Conservation (phyloP, 2,329 filamentous ascomycete species). For the Pestalotiopsis sp. region DNA sequence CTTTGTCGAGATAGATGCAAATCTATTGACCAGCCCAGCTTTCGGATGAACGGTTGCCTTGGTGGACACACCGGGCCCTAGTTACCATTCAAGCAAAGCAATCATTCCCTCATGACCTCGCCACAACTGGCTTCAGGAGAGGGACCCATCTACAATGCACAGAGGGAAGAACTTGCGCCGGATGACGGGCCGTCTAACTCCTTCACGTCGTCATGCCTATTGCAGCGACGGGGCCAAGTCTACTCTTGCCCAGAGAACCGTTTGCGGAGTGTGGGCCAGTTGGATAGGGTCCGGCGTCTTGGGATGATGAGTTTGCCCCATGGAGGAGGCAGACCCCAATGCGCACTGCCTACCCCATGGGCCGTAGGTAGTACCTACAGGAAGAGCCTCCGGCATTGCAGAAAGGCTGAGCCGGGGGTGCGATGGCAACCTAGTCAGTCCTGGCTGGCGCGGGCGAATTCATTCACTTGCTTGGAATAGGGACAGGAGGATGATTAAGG, state of each 20-base stretch:
- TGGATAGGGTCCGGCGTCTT: conserved; percentile 1
- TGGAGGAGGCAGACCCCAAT: neutral
- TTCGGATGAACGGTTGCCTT: neutral
- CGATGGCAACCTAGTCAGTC: neutral
- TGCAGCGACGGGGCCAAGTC: neutral
- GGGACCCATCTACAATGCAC: neutral
- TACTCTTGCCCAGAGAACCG: neutral
- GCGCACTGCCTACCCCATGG: neutral
- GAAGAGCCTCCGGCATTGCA: conserved; percentile 7
- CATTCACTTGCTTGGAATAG: neutral
- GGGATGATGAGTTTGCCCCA: conserved; percentile 1
- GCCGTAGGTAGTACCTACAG: neutral
- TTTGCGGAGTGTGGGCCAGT: neutral
- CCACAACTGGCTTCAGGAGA: neutral
- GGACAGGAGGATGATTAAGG: conserved; percentile 11
- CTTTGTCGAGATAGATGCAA: neutral
- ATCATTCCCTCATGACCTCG: conserved; percentile 3
- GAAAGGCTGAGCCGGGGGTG: neutral
- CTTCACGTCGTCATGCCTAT: conserved; percentile 2
- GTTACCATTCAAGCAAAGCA: neutral
- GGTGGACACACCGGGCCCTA: neutral
- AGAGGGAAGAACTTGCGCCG: conserved; percentile 6
- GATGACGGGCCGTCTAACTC: conserved; percentile 14
- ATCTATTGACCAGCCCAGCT: neutral
- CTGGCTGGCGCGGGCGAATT: conserved; percentile 8